Percentiles rank a stretch among this genome's conserved stretches.
Conservation (phyloP, 2,329 filamentous ascomycete genomes). For the Apiospora pterosperma region DNA sequence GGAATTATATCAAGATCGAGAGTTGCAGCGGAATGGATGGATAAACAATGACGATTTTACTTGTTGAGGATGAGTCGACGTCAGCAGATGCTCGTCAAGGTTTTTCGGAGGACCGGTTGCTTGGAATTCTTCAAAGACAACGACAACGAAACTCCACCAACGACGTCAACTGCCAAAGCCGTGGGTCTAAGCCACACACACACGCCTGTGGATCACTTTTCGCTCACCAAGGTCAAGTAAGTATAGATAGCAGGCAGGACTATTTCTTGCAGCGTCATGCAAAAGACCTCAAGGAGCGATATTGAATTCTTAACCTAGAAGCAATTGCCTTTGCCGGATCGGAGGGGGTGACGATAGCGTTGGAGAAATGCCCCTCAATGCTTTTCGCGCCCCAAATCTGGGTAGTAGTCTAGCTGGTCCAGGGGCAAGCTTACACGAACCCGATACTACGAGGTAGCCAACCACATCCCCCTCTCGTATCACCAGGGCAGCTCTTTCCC, state of each 20-base stretch:
- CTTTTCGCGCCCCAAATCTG: too few relatives aligned
- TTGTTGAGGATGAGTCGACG: background rate
- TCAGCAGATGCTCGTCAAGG: background rate
- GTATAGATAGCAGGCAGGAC: background rate
- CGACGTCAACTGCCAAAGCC: background rate
- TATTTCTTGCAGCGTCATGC: background rate
- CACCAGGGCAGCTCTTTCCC: background rate
- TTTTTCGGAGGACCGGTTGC: background rate
- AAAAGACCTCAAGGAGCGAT: background rate
- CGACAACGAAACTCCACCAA: too few relatives aligned
- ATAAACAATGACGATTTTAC: background rate
- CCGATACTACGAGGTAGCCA: background rate
- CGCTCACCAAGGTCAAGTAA: background rate
- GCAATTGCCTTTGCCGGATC: background rate
- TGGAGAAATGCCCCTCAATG: too few relatives aligned
- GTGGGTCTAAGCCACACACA: background rate
- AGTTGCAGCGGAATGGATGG: background rate
- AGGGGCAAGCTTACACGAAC: background rate
- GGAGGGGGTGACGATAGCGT: background rate
- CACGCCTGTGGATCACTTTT: background rate
- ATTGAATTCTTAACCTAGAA: background rate
- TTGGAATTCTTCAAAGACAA: background rate
- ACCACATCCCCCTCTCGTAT: background rate
- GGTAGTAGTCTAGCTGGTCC: too few relatives aligned
- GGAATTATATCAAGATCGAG: background rate